Conservation (phyloP, 1,284 basidiomycete species). For the Cutaneotrichosporon dermatis region DNA sequence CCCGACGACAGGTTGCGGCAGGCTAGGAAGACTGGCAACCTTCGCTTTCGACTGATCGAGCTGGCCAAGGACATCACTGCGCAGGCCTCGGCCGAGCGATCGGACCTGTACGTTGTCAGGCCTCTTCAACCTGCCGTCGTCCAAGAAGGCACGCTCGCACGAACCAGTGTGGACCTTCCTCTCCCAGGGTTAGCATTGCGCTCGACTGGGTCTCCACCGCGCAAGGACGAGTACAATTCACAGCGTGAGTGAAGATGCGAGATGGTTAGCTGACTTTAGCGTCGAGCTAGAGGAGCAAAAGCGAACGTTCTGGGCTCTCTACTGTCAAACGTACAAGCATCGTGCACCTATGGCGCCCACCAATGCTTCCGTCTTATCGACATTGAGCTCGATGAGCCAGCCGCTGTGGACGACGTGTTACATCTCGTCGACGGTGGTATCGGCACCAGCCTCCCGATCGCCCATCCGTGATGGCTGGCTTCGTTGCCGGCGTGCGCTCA, state of each 20-base stretch:
- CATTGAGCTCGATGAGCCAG: slow-evolving; percentile 30
- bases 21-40: slow-evolving; percentile 10
- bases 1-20: slow-evolving; percentile 21
- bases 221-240: slow-evolving; percentile 29
- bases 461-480: slow-evolving; percentile 35
- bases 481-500: slow-evolving; percentile 30
- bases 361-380: slow-evolving; percentile 29
- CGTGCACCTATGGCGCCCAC: slow-evolving; percentile 33
- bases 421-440: slow-evolving; percentile 29
- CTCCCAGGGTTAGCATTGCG: slow-evolving; percentile 31
- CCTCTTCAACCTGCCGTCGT: slow-evolving; percentile 36
- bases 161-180: slow-evolving; percentile 29
- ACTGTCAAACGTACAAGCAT: slow-evolving; percentile 34
- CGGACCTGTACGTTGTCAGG: slow-evolving; percentile 33
- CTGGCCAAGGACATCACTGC: slow-evolving; percentile 22
- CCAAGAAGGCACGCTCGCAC: slow-evolving; percentile 32
- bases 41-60: slow-evolving; percentile 19
- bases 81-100: slow-evolving; percentile 22
- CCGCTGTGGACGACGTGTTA: slow-evolving; percentile 33
- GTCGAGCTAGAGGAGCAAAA: slow-evolving; percentile 35
- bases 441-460: slow-evolving; percentile 29
- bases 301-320: slow-evolving; percentile 35
- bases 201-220: slow-evolving; percentile 34
- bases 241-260: slow-evolving; percentile 13
- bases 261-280: neutral